phyloP scores from a whole-genome alignment of 805 yeast genomes.

The Pichia paraexigua region DNA sequence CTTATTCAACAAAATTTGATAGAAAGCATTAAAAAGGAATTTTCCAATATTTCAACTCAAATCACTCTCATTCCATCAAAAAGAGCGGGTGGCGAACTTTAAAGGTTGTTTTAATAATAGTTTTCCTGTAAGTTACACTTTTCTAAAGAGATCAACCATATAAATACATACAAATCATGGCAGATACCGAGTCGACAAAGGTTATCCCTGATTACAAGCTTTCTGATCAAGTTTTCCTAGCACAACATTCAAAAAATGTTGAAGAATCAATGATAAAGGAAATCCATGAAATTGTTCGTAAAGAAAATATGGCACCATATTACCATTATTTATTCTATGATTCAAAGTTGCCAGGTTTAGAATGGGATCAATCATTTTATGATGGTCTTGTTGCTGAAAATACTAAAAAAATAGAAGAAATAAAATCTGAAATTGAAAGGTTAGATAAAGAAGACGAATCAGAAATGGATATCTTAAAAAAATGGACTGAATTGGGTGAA shows the following conservation, averaged over 20 bases:
- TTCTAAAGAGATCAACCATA: not conserved
- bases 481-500: conserved; percentile 77
- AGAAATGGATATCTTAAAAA: conserved; percentile 70
- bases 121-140: not conserved
- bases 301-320: conserved; percentile 71
- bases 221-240: conserved; percentile 70
- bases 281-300: conserved; percentile 46
- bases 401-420: conserved; percentile 43
- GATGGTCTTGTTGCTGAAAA: conserved; percentile 44
- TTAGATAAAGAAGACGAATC: conserved; percentile 72
- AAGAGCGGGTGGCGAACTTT: not conserved
- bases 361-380: conserved; percentile 56
- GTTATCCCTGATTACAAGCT: conserved; percentile 70
- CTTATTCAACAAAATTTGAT: not conserved
- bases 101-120: not conserved
- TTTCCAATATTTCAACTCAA: not conserved
- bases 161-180: not conserved
- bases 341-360: conserved; percentile 31
- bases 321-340: conserved; percentile 59
- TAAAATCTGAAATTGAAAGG: conserved; percentile 44
- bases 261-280: conserved; percentile 32
- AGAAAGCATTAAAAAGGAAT: not conserved
- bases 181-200: conserved; percentile 19
- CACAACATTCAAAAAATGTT: conserved; percentile 26
- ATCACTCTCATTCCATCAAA: not conserved